Evolutionary conservation across 768 basidiomycete species (phyloP).

Genomic region (Sporobolomyces phaffii): DNA sequence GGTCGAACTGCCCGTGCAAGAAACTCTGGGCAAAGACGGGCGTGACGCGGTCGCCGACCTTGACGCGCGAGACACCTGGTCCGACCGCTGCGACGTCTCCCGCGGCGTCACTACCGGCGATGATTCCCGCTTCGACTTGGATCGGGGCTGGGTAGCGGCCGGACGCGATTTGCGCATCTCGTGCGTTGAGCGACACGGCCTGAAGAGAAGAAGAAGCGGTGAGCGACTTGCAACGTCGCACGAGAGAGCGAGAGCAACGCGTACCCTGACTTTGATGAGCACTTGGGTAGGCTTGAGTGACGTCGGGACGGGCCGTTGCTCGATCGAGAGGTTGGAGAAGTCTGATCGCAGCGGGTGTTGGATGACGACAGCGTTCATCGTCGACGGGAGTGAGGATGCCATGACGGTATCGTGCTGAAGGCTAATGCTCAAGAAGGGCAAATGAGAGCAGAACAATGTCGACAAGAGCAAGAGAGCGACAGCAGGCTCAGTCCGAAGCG

Average conservation of each 20-base stretch:
- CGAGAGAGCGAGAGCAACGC: not conserved
- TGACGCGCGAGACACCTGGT: not conserved
- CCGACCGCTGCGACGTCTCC: constrained; percentile 30
- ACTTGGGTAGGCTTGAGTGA: constrained; percentile 34
- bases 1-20: constrained; percentile 28
- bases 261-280: constrained; percentile 42
- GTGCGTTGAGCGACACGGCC: constrained; percentile 44
- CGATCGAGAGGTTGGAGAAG: constrained; percentile 22
- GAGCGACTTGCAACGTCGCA: not conserved
- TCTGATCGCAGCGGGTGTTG: constrained; percentile 15
- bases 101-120: constrained; percentile 26
- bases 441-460: no score
- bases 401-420: not conserved
- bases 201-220: not conserved
- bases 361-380: constrained; percentile 21
- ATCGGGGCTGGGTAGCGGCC: constrained; percentile 34
- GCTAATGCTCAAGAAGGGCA: no score
- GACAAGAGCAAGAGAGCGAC: no score
- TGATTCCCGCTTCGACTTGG: constrained; percentile 16
- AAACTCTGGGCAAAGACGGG: constrained; percentile 25
- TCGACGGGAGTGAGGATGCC: not conserved
- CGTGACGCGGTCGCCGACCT: constrained; percentile 27
- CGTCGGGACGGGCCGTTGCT: not conserved
- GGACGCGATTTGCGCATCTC: constrained; percentile 44
- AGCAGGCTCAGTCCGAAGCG: no score